Evolutionary conservation across 331 rosid species (phyloP).

Genomic region (Rosa hybrid): DNA sequence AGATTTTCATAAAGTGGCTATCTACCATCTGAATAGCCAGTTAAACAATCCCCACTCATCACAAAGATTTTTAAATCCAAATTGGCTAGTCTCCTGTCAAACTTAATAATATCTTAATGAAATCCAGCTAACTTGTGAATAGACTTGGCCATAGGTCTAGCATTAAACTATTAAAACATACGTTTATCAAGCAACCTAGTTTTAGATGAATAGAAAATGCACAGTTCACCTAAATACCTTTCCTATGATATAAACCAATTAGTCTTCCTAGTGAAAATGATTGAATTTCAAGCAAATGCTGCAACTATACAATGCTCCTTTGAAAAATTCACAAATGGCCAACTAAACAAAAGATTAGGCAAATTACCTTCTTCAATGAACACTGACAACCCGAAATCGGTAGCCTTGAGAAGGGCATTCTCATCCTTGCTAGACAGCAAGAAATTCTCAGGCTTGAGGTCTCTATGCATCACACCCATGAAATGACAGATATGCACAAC

Average conservation of each 20-base stretch:
- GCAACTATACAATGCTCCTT: constrained; percentile 1
- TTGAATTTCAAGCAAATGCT: neutral
- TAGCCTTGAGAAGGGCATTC: constrained; percentile 73
- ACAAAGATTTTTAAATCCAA: neutral
- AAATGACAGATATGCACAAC: constrained; percentile 89
- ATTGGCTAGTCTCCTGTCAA: neutral
- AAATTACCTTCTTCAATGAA: constrained; percentile 82
- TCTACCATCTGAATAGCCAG: constrained; percentile 1
- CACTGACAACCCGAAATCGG: constrained; percentile 93
- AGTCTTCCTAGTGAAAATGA: neutral
- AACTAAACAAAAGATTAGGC: constrained; percentile 8
- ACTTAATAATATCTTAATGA: neutral
- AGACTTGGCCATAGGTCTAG: neutral
- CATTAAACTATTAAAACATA: neutral
- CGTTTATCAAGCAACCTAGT: neutral
- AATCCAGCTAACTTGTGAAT: constrained; percentile 18
- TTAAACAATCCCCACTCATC: constrained; percentile 5
- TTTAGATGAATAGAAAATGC: neutral
- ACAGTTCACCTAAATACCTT: neutral
- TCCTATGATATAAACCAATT: neutral
- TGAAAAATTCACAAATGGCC: constrained; percentile 16
- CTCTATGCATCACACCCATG: constrained; percentile 98
- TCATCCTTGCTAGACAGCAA: constrained; percentile 78
- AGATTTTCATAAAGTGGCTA: neutral
- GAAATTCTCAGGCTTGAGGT: constrained; percentile 95